Base-by-base conservation (phyloP, 768 basidiomycete species). In the Psilocybe tampanensis region DNA sequence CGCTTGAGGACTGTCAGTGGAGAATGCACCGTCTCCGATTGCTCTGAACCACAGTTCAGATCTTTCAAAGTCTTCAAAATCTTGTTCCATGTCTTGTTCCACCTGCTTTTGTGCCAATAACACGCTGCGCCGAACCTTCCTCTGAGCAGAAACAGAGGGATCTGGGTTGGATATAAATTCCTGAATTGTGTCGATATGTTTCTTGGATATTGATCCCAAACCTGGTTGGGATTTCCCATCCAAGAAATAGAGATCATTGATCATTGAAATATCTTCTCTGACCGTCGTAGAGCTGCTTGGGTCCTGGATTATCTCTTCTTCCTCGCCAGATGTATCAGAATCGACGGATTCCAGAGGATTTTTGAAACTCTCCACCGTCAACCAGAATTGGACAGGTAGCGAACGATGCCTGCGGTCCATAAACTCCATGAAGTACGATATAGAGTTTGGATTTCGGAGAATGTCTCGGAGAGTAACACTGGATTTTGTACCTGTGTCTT, bases 391-490 rank as follows among this genome's bases (percentile, higher is more conserved):
- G 2, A 97, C 93, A 9, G 94, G 84, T 12, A 92, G 67, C 12
- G 95, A 91, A 26, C 90, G 85, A 58, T 86, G 81, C 8, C 90
- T 84, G 13, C 97, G 84, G 63, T 98, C 97, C 93, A 98, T 95
- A 65, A 93, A 97, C 75, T 99, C 97, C 88, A 98, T 95, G 74
- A 96, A 92, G 69, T 97, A 96, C 2, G 92, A 94, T 2, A 98
- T 81, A 0, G 94, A 94, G 34, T 86, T 89, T 0, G 96, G 95
- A 63, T 94, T 95, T 21, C 87, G 77, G 2, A 99, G 84, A 49
- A 98, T 81, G 51, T 94, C 90, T 36, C 91, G 84, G 3, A 96
- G 78, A 0, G 82, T 77, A 21, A 91, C 72, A 11, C 81, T 74
- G 4, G 83, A 76, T 43, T 82, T 78, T 19, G 73, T 66, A 39